These are phyloP conservation scores for Cyanophora paradoxa DNA, from an alignment of 78 protist genomes.

Conservation along the genomic window DNA sequence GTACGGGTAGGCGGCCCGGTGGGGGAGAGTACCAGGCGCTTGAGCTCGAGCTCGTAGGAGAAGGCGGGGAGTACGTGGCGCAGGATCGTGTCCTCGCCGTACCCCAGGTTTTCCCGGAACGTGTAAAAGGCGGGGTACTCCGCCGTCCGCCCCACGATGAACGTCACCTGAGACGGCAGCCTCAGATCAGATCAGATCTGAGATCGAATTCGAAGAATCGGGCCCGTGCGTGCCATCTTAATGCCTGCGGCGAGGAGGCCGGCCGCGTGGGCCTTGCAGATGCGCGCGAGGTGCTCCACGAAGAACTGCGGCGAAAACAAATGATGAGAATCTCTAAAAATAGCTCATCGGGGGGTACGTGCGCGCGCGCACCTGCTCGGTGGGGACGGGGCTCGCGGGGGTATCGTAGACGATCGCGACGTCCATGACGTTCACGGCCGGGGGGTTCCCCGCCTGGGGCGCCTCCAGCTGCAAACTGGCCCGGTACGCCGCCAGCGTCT, in stretches of 20 bases:
- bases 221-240: too few relatives aligned
- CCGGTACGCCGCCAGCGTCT: too few relatives aligned
- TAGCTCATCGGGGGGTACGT: too few relatives aligned
- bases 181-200: too few relatives aligned
- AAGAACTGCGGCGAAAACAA: too few relatives aligned
- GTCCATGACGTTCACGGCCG: slow-evolving; percentile 20
- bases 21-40: too few relatives aligned
- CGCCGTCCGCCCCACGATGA: slow-evolving; percentile 7
- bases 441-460: too few relatives aligned
- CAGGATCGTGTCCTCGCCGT: slow-evolving; percentile 61
- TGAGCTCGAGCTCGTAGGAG: slow-evolving; percentile 74
- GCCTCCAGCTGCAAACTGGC: too few relatives aligned
- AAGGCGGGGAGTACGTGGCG: slow-evolving; percentile 82
- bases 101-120: slow-evolving; percentile 53
- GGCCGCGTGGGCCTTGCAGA: not conserved
- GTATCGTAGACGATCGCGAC: not conserved
- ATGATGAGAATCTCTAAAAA: too few relatives aligned
- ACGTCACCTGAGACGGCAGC: slow-evolving; percentile 26
- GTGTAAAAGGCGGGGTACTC: slow-evolving; percentile 52
- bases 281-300: not conserved
- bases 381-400: not conserved
- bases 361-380: too few relatives aligned
- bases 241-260: slow-evolving; percentile 18
- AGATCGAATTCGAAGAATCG: too few relatives aligned
- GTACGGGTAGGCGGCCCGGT: too few relatives aligned